These are phyloP conservation scores for Meredithiella fracta DNA, from an alignment of 2,329 filamentous ascomycete genomes.

Conservation along the genomic window DNA sequence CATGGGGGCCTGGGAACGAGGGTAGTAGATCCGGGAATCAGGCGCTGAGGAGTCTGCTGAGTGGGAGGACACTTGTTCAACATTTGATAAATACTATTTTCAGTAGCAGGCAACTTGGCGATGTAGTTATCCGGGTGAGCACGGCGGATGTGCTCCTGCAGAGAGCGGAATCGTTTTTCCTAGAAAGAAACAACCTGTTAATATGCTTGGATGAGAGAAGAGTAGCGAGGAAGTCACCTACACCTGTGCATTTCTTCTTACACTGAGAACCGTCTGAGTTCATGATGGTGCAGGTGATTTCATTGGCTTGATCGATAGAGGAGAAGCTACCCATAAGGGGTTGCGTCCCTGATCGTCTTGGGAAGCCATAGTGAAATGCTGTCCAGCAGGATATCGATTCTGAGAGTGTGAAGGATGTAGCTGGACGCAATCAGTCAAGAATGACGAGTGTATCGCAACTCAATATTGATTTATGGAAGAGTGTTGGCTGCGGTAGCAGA, in stretches of 20 bases:
- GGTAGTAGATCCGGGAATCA: constrained; percentile 1
- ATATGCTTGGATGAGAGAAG: constrained; percentile 3
- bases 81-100: constrained; percentile 96
- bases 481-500: too few species aligned
- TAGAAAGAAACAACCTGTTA: constrained; percentile 24
- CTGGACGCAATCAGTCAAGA: constrained; percentile 61
- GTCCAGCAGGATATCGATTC: constrained; percentile 78
- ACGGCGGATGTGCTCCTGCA: constrained; percentile 97
- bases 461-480: background rate
- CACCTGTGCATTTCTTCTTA: constrained; percentile 92
- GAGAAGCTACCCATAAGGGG: background rate
- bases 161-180: constrained; percentile 93
- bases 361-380: constrained; percentile 77
- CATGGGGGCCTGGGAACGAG: constrained; percentile 16
- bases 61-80: constrained; percentile 47
- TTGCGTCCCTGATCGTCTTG: background rate
- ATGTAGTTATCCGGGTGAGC: constrained; percentile 97
- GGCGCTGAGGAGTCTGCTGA: constrained; percentile 18
- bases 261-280: constrained; percentile 45
- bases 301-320: background rate
- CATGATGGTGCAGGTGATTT: background rate
- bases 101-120: constrained; percentile 89
- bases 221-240: constrained; percentile 39
- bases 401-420: constrained; percentile 44
- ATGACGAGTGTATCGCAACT: background rate